phyloP scores from a whole-genome alignment of 352 stramenopile species.

The Phytophthora constricta region DNA sequence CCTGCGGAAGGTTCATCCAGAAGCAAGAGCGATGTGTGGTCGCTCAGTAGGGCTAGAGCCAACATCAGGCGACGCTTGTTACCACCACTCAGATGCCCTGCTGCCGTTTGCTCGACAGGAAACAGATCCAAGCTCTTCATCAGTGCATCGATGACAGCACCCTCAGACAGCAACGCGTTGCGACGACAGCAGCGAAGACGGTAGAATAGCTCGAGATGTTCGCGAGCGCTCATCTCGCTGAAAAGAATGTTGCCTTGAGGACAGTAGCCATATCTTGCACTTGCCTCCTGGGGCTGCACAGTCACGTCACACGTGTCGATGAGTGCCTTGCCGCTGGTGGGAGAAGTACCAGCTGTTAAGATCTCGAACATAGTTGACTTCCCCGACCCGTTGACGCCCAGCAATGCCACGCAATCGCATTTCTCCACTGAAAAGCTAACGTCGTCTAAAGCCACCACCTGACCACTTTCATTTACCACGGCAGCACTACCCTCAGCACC shows the following conservation, averaged over 20 bases:
- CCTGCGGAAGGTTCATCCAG: conserved; percentile 85
- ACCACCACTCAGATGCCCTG: conserved; percentile 75
- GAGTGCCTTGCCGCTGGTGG: conserved; percentile 64
- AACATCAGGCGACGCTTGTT: conserved; percentile 87
- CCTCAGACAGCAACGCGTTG: conserved; percentile 34
- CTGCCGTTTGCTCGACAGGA: conserved; percentile 60
- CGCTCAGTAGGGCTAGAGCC: conserved; percentile 70
- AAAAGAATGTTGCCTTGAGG: conserved; percentile 84
- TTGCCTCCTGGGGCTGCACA: conserved; percentile 53
- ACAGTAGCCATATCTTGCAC: conserved; percentile 78
- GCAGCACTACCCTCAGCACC: conserved; percentile 25
- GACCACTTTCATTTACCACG: conserved; percentile 46
- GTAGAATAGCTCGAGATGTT: conserved; percentile 81
- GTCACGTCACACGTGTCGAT: conserved; percentile 75
- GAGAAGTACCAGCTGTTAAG: conserved; percentile 90
- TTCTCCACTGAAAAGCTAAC: conserved; percentile 87
- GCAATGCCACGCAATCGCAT: conserved; percentile 91
- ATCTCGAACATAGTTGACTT: conserved; percentile 98
- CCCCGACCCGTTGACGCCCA: conserved; percentile 95
- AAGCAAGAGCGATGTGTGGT: conserved; percentile 69
- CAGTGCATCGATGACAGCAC: conserved; percentile 44
- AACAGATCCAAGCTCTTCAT: conserved; percentile 67
- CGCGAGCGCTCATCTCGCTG: conserved; percentile 67
- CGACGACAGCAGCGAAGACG: conserved; percentile 50
- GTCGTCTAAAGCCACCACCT: conserved; percentile 75